phyloP scores from a whole-genome alignment of 495 filamentous ascomycete genomes.

The Xylaria acuta region DNA sequence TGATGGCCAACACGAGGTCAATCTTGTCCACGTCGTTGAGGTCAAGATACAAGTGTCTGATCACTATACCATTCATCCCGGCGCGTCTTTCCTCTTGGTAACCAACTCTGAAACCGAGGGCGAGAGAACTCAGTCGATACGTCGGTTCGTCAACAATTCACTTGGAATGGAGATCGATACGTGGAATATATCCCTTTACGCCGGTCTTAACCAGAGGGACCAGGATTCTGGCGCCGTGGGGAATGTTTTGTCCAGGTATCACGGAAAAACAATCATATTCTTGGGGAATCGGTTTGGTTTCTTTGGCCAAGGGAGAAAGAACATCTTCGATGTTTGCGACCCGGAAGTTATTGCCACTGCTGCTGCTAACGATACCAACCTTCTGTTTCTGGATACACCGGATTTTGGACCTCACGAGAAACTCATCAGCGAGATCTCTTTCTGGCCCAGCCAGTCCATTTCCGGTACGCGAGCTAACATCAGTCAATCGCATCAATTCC shows the following conservation, averaged over 20 bases:
- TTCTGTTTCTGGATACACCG: constrained; percentile 10
- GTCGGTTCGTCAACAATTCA: constrained; percentile 8
- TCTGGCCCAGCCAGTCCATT: constrained; percentile 5
- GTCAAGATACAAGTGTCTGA: constrained; percentile 14
- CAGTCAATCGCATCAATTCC: constrained; percentile 18
- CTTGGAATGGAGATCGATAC: constrained; percentile 14
- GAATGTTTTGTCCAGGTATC: constrained; percentile 13
- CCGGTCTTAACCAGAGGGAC: neutral
- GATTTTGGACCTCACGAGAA: constrained; percentile 9
- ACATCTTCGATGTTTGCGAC: constrained; percentile 14
- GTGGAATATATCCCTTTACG: constrained; percentile 10
- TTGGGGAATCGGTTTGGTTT: neutral
- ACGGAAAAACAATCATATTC: constrained; percentile 16
- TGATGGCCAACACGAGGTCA: constrained; percentile 1
- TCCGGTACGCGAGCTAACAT: neutral
- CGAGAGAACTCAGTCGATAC: constrained; percentile 2
- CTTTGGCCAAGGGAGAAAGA: constrained; percentile 1
- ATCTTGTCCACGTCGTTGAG: constrained; percentile 15
- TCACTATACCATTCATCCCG: neutral
- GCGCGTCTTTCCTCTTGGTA: constrained; percentile 12
- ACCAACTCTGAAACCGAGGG: constrained; percentile 8
- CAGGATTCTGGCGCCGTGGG: neutral
- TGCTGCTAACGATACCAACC: constrained; percentile 1
- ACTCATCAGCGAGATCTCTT: constrained; percentile 9
- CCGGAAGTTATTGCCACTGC: constrained; percentile 10